These are phyloP conservation scores for Sclerotinia trifoliorum DNA, from an alignment of 2,329 filamentous ascomycete species.

Conservation along the genomic window DNA sequence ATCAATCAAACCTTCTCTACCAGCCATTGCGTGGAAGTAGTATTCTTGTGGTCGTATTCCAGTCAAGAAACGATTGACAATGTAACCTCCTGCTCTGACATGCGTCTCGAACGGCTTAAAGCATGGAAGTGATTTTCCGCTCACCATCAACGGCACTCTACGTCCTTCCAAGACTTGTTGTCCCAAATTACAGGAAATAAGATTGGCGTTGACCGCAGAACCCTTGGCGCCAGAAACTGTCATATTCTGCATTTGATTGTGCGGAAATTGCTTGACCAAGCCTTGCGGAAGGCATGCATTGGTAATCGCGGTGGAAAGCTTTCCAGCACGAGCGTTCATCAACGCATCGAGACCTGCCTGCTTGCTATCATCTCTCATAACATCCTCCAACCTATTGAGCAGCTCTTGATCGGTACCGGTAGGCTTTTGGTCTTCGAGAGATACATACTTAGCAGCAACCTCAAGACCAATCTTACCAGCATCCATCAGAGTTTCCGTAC, in stretches of 20 bases:
- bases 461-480: slow-evolving; percentile 71
- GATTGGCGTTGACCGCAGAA: slow-evolving; percentile 86
- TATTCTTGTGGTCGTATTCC: slow-evolving; percentile 97
- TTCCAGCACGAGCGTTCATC: slow-evolving; percentile 68
- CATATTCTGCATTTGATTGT: slow-evolving; percentile 99
- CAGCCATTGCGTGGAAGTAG: slow-evolving; percentile 99
- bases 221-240: slow-evolving; percentile 96
- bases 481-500: slow-evolving; percentile 65
- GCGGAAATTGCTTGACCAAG: slow-evolving; percentile 87
- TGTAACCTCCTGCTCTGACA: slow-evolving; percentile 86
- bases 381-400: slow-evolving; percentile 77
- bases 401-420: slow-evolving; percentile 69
- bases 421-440: slow-evolving; percentile 64
- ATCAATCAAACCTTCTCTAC: slow-evolving; percentile 96
- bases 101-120: slow-evolving; percentile 91
- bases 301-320: slow-evolving; percentile 77
- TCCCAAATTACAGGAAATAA: slow-evolving; percentile 96
- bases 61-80: slow-evolving; percentile 95
- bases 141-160: slow-evolving; percentile 95
- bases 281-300: slow-evolving; percentile 75
- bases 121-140: slow-evolving; percentile 91
- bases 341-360: slow-evolving; percentile 87
- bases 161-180: slow-evolving; percentile 95
- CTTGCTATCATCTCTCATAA: slow-evolving; percentile 86
- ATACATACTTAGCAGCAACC: slow-evolving; percentile 86